Evolutionary conservation across 2,329 filamentous ascomycete genomes (phyloP).

Genomic region (Pseudocercospora pini-densiflorae): DNA sequence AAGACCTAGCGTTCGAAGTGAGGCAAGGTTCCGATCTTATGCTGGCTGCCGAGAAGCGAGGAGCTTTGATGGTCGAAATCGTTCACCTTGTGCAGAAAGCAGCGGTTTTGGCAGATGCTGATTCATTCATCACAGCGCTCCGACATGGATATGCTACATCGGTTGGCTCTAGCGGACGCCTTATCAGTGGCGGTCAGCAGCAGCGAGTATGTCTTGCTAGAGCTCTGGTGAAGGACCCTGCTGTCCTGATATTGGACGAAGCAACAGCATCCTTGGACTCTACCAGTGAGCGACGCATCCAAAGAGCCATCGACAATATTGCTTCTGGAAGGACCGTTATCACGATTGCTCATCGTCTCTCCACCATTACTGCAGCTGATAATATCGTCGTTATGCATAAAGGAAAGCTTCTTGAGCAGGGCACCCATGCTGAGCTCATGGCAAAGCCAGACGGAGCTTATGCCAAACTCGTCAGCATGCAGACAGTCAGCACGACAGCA

Average conservation of each 20-base stretch:
- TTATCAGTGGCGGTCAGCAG: constrained; percentile 46
- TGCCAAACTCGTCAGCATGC: constrained; percentile 54
- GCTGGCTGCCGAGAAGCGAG: constrained; percentile 42
- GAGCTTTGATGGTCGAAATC: constrained; percentile 53
- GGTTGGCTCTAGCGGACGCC: constrained; percentile 47
- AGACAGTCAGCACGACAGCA: constrained; percentile 38
- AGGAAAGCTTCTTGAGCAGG: constrained; percentile 53
- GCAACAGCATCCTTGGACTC: constrained; percentile 49
- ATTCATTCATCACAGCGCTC: constrained; percentile 57
- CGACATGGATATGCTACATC: constrained; percentile 54
- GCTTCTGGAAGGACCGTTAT: constrained; percentile 45
- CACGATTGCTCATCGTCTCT: constrained; percentile 50
- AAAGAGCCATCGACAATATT: constrained; percentile 42
- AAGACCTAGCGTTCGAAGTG: constrained; percentile 56
- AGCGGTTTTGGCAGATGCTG: constrained; percentile 61
- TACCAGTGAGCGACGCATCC: constrained; percentile 44
- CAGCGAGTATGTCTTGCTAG: constrained; percentile 51
- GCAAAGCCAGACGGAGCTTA: constrained; percentile 41
- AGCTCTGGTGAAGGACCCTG: constrained; percentile 45
- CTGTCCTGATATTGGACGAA: constrained; percentile 62
- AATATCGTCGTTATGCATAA: constrained; percentile 55
- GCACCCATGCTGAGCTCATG: constrained; percentile 54
- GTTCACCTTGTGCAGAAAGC: constrained; percentile 55
- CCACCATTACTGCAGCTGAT: constrained; percentile 48
- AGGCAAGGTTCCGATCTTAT: constrained; percentile 56